These are phyloP conservation scores for Alnus glutinosa DNA, from an alignment of 306 rosid genomes.

Conservation along the genomic window DNA sequence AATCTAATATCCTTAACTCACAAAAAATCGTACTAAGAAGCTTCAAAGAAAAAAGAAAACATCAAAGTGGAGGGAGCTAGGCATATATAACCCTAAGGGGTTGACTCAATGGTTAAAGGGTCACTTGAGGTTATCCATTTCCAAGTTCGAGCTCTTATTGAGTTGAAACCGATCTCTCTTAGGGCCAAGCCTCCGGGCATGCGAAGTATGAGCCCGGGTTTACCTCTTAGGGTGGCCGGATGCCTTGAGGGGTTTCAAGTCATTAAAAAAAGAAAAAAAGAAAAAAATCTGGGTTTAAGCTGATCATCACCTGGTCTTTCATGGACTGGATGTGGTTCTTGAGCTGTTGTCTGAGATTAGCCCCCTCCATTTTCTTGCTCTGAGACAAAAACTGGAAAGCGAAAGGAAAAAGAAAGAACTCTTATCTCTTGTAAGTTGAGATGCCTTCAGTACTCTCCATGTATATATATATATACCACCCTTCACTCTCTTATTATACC, in stretches of 20 bases:
- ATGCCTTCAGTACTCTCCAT: neutral
- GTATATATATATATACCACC: neutral
- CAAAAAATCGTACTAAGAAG: neutral
- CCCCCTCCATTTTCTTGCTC: conserved; percentile 15
- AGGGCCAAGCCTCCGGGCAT: too few relatives aligned
- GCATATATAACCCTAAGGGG: too few relatives aligned
- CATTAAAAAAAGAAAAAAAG: neutral
- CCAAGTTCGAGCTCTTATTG: too few relatives aligned
- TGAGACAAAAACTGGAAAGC: neutral
- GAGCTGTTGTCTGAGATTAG: neutral
- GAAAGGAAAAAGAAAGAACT: neutral
- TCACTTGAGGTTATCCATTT: too few relatives aligned
- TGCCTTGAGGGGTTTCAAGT: too few relatives aligned
- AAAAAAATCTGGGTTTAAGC: neutral
- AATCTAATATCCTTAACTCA: neutral
- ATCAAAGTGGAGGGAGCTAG: neutral
- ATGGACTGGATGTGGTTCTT: neutral
- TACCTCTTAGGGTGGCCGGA: too few relatives aligned
- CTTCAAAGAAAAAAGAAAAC: neutral
- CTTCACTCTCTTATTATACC: neutral
- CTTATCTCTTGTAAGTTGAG: neutral
- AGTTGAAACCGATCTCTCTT: too few relatives aligned
- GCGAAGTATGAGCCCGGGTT: too few relatives aligned
- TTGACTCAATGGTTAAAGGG: too few relatives aligned
- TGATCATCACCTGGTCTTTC: conserved; percentile 11